Evolutionary conservation across 495 filamentous ascomycete genomes (phyloP), one percentile per base, ranked within the genome.

Genomic region (Hyaloscypha hepaticicola): DNA sequence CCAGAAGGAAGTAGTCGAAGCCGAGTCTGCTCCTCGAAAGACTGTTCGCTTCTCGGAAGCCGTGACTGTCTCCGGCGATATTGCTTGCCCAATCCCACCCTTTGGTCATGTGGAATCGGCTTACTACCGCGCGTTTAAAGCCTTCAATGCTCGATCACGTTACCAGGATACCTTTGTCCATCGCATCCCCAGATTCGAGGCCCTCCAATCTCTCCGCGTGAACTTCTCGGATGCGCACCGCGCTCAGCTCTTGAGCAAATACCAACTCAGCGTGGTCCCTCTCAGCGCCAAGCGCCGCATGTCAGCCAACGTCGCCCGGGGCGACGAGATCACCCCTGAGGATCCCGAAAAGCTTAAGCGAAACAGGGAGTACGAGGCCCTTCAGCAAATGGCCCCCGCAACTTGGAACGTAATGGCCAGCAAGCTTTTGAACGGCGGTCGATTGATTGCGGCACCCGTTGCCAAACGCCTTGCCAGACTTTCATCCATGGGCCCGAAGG

Each of bases 121-220:
- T n/a, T 97, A 95, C 73, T 93, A 94, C 81, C 88, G 91, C 65
- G 92, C 92, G 27, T 97, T 97, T 74, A 87, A 90, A 65, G 85
- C 88, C 51, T 79, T 89, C 51, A 77, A 85, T 51, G 80, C 85
- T 33, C 79, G 79, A 49, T 83, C 83, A 27, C 82, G 78, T 61
- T 77, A 80, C 57, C 77, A 72, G n/a, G 95, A 98, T 73, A 84
- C 87, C 14, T 96, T 96, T 70, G 80, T 92, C 63, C 90, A 96
- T 72, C 88, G 90, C 4, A 86, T 90, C 65, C 84, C 90, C 29
- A 88, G 95, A 55, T 95, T 92, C 59, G 95, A 98, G 72, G 93
- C 94, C 21, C 77, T 97, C 14, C 93, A 96, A 72, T 85, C 94
- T 24, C 84, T 88, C 66, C 88, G 95, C 12, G 82, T 93, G 21